Evolutionary conservation across 202 grass and related monocot genomes (phyloP).

Genomic region (Setaria viridis): DNA sequence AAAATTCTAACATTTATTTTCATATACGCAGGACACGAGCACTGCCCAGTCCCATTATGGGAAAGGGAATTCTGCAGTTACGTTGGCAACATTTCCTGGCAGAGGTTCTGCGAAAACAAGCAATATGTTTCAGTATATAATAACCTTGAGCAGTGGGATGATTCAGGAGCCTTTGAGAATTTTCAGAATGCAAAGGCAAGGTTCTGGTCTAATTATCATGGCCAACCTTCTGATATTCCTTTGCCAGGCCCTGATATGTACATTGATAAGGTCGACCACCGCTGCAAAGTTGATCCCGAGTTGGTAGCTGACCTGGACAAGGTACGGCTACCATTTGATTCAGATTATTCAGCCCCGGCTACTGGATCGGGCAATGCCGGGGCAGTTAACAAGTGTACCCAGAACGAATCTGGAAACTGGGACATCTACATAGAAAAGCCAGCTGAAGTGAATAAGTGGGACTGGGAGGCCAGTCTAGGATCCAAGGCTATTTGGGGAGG

Average conservation of each 20-base stretch:
- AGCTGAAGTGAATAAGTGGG: slow-evolving; percentile 48
- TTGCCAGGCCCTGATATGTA: slow-evolving; percentile 60
- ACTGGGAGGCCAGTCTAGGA: slow-evolving; percentile 35
- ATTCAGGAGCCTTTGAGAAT: slow-evolving; percentile 66
- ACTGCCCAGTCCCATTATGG: slow-evolving; percentile 49
- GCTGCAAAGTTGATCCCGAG: slow-evolving; percentile 57
- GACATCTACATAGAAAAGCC: slow-evolving; percentile 64
- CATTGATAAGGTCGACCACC: slow-evolving; percentile 59
- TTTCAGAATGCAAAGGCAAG: slow-evolving; percentile 63
- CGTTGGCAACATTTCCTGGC: slow-evolving; percentile 67
- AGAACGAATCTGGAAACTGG: slow-evolving; percentile 59
- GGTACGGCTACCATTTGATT: slow-evolving; percentile 28
- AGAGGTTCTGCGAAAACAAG: slow-evolving; percentile 62
- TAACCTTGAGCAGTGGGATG: slow-evolving; percentile 66
- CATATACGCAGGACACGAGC: slow-evolving; percentile 39
- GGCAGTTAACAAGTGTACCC: slow-evolving; percentile 31
- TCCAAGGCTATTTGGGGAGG: slow-evolving; percentile 35
- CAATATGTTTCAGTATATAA: slow-evolving; percentile 52
- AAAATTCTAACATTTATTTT: slow-evolving; percentile 17
- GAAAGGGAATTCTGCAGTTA: slow-evolving; percentile 76
- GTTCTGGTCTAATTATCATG: slow-evolving; percentile 64
- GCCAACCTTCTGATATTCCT: slow-evolving; percentile 51
- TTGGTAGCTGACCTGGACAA: slow-evolving; percentile 66
- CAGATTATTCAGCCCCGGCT: slow-evolving; percentile 22
- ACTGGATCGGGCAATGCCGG: slow-evolving; percentile 36